Percentiles rank a stretch among this genome's conserved stretches.
Conservation (phyloP, 768 basidiomycete species). For the Sistotremastrum niveocremeum region DNA sequence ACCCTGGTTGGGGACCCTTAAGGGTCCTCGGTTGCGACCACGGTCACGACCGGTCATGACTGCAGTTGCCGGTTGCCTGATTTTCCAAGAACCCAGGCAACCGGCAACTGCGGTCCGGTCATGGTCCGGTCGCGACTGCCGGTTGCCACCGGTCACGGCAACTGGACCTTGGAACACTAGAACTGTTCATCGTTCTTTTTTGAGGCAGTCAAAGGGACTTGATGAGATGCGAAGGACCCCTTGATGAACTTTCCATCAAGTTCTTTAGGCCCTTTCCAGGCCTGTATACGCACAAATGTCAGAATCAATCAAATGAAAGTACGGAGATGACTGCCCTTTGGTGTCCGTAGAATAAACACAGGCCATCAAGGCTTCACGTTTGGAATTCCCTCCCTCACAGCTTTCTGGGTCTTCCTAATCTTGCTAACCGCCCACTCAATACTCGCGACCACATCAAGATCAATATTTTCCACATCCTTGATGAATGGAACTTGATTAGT, state of each 20-base stretch:
- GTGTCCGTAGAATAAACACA: constrained; percentile 71
- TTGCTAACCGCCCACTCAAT: constrained; percentile 71
- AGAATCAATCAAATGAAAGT: background rate
- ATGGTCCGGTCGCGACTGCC: no score
- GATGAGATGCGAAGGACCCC: constrained; percentile 76
- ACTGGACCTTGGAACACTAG: background rate
- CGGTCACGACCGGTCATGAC: no score
- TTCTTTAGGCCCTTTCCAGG: constrained; percentile 55
- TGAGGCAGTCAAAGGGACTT: constrained; percentile 72
- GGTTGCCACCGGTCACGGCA: no score
- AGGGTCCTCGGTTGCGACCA: no score
- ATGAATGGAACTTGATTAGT: constrained; percentile 79
- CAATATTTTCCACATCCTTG: constrained; percentile 48
- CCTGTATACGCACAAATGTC: no score
- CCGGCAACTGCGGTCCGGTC: no score
- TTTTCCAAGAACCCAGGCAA: no score
- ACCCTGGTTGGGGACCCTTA: no score
- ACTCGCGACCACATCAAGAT: constrained; percentile 66
- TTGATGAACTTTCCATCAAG: constrained; percentile 62
- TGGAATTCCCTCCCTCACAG: constrained; percentile 63
- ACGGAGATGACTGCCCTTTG: constrained; percentile 35
- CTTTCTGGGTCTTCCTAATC: constrained; percentile 64
- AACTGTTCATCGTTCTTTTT: constrained; percentile 55
- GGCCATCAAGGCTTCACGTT: constrained; percentile 89
- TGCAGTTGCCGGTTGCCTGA: no score